Base-by-base conservation (phyloP, 805 yeast genomes). In the Yarrowia phangngaensis region DNA sequence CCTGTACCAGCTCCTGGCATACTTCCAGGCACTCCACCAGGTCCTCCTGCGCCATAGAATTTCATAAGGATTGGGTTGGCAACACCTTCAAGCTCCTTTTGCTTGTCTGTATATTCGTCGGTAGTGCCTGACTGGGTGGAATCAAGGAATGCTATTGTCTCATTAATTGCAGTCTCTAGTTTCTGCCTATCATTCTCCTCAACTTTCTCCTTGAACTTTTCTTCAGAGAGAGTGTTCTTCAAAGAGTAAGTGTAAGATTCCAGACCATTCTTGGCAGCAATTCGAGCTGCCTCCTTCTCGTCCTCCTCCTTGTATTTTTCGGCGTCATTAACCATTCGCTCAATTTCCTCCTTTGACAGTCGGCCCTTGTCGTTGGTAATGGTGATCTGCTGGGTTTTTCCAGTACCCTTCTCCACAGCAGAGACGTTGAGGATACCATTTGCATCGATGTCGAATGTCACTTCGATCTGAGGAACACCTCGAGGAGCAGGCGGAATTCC, bases 401-500 rank as follows among this genome's bases (percentile, higher is more conserved):
- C 96, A 56, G 96, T 88, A 74, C 95, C 95, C 78, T 88, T 89
- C 77, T 89, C 97, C 60, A 88, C 76, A 54, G 97, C 97, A 59
- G 94, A 82, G 53, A 89, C 97, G 70, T 89, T 89, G 72, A 89
- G 76, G 72, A 89, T 89, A 77, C 97, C 97, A 71, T 89, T 89
- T 58, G 97, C 96, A 71, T 89, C 97, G 63, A 89, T 75, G 70
- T 89, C 97, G 68, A 89, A 89, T 62, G 96, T 89, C 60, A 89
- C 97, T 77, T 89, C 97, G 62, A 89, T 83, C 76, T 87, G 95
- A 66, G 97, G 97, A 58, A 84, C 94, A 78, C 97, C 97, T 75
- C 96, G 87, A 74, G 96, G 96, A 35, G 96, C 96, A 62, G 96
- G 96, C 64, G 97, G 97, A 57, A 89, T 89, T 68, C 96, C 96